Evolutionary conservation across 2,329 filamentous ascomycete species (phyloP), one percentile per base, ranked within the genome.

Genomic region (Cladophialophora bantiana): DNA sequence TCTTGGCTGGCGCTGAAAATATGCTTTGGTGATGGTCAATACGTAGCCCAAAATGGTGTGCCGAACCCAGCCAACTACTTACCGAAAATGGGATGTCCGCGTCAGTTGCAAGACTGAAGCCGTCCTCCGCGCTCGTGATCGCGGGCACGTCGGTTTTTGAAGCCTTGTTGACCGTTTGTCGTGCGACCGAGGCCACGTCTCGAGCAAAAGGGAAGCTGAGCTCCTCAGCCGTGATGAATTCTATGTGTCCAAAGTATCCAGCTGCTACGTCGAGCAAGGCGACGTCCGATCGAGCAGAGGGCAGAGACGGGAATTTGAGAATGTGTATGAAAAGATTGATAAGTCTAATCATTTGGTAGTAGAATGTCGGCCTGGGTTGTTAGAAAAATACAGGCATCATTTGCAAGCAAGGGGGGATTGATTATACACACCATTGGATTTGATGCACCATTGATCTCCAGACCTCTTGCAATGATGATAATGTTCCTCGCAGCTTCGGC

Each of bases 291-390:
- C 40, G 52, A 7, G 48, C 40, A 6, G 61, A 48, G 2, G 36
- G 7, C n/a, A 57, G 18, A 36, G 34, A 9, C 45, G 61, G 61
- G n/a, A 18, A 32, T 13, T 50, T 35, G 15, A 64, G 26, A 12
- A 58, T 58, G 54, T 64, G 54, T 3, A 64, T 64, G 31, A 64
- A 64, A 26, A 64, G 54, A 35, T 64, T 64, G 35, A 58, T 64
- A n/a, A 64, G 15, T 9, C 31, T 53, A 10, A 20, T 32, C 52
- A 64, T 57, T 3, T 53, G 61, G 13, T 42, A 55, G 26, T 54
- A 42, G 35, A 62, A 62, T 3, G 52, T 32, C 13, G 40, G 36
- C 59, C 59, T 62, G 12, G 54, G n/a, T 32, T 20, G 50, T 53
- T 26, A 53, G 50, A 12, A 13, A 36, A 5, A 31, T 12, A 26